A percentile compares a stretch with the other conserved stretches of the same genome.
Conservation (phyloP, 2,329 filamentous ascomycete genomes). For the Verticillium tricorpus region DNA sequence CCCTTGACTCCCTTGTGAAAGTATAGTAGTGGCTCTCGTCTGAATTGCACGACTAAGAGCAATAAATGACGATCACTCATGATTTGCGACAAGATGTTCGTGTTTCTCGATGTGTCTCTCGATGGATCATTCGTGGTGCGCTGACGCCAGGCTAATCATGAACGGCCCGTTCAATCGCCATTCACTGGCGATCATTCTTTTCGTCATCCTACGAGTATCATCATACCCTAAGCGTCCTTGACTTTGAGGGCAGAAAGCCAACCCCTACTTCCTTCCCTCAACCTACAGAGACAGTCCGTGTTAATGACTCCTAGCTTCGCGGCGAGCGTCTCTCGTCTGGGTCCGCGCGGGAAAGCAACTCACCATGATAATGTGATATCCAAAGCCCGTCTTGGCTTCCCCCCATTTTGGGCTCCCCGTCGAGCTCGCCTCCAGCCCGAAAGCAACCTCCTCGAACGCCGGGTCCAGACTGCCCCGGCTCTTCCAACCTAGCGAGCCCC, state of each 20-base stretch:
- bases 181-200: too few species aligned
- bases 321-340: too few species aligned
- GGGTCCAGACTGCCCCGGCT: constrained; percentile 61
- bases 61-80: too few species aligned
- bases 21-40: too few species aligned
- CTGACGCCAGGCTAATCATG: too few species aligned
- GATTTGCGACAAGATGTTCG: too few species aligned
- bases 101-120: too few species aligned
- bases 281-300: constrained; percentile 21
- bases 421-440: constrained; percentile 61
- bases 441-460: constrained; percentile 70
- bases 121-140: too few species aligned
- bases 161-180: too few species aligned
- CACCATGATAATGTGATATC: constrained; percentile 80
- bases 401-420: constrained; percentile 60
- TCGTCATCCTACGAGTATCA: background rate
- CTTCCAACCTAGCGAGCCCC: constrained; percentile 71
- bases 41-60: too few species aligned
- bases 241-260: background rate
- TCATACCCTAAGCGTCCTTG: background rate
- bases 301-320: background rate
- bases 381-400: constrained; percentile 69
- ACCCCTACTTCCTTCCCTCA: constrained; percentile 33
- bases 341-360: constrained; percentile 8
- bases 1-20: too few species aligned